Evolutionary conservation across 2,329 filamentous ascomycete species (phyloP), one percentile per base, ranked within the genome.

Genomic region (Paraphaeosphaeria sporulosa): DNA sequence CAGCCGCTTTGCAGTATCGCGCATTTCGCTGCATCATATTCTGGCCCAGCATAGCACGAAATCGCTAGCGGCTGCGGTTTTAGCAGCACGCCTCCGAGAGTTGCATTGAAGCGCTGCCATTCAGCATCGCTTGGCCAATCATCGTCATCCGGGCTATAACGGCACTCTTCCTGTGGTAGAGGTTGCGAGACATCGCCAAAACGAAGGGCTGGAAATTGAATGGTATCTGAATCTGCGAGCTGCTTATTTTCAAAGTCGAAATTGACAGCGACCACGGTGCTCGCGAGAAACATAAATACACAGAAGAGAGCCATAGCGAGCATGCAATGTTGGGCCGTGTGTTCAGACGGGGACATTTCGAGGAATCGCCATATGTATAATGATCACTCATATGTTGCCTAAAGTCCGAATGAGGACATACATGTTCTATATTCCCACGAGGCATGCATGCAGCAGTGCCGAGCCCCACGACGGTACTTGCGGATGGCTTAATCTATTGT

Each of bases 191-290:
- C 15, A 36, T 58, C 50, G 15, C 57, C 64, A 52, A 71, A 72
- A 9, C 57, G 63, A 15, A 70, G 60, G 6, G 64, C 65, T 12
- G 59, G 30, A 40, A 68, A 66, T 30, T 52, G 34, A 3, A 30
- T n/a, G 19, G 62, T 62, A 53, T 73, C 70, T 50, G 51, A 53
- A 46, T 67, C 60, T 12, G 58, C 67, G 40, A 74, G 63, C 55
- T 71, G 69, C 15, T 67, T 57, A 8, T 57, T 50, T 58, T 73
- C 71, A 55, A 59, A 74, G n/a, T 53, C 60, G 50, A 74, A 73
- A 32, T 74, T 68, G 51, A 66, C 40, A 19, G 42, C 19, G 9
- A 46, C 19, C 27, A 47, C 52, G 19, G 30, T 19, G 19, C 27
- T 54, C 5, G 40, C 30, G 8, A 55, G 19, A 7, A 55, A 30